Conservation (phyloP, 164 flowering plant genomes). For the Macadamia tetraphylla region DNA sequence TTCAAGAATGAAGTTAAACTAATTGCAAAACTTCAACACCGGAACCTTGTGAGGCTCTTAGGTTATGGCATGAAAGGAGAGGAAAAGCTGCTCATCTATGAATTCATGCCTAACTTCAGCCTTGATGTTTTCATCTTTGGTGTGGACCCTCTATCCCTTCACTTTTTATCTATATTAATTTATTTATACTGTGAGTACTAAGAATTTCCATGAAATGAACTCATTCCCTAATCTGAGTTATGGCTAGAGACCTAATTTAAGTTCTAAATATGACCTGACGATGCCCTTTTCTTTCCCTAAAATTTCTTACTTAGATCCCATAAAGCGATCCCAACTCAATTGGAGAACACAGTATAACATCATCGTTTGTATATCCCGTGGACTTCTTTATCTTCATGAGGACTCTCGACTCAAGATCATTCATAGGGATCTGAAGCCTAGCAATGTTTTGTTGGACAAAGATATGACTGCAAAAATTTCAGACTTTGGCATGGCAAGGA, state of each 20-base stretch:
- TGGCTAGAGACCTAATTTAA: too few species aligned
- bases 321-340: slow-evolving; percentile 6
- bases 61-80: too few species aligned
- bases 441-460: slow-evolving; percentile 48
- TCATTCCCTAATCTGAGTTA: too few species aligned
- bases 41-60: too few species aligned
- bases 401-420: slow-evolving; percentile 25
- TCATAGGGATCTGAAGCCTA: slow-evolving; percentile 6
- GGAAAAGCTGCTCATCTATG: slow-evolving; percentile 15
- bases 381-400: slow-evolving; percentile 56
- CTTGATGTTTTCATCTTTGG: slow-evolving; percentile 25
- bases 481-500: slow-evolving; percentile 54
- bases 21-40: too few species aligned
- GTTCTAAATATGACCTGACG: too few species aligned
- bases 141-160: neutral
- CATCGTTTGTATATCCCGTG: slow-evolving; percentile 40
- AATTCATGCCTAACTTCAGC: slow-evolving; percentile 29
- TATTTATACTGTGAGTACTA: too few species aligned
- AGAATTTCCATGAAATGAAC: too few species aligned
- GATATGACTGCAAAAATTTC: slow-evolving; percentile 47
- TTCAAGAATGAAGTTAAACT: slow-evolving; percentile 9
- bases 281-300: too few species aligned
- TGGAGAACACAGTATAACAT: slow-evolving; percentile 27
- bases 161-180: too few species aligned
- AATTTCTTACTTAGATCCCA: neutral